Evolutionary conservation across 106 monocot species (phyloP), one percentile per base, ranked within the genome.

Genomic region (Dendrobium huoshanense): DNA sequence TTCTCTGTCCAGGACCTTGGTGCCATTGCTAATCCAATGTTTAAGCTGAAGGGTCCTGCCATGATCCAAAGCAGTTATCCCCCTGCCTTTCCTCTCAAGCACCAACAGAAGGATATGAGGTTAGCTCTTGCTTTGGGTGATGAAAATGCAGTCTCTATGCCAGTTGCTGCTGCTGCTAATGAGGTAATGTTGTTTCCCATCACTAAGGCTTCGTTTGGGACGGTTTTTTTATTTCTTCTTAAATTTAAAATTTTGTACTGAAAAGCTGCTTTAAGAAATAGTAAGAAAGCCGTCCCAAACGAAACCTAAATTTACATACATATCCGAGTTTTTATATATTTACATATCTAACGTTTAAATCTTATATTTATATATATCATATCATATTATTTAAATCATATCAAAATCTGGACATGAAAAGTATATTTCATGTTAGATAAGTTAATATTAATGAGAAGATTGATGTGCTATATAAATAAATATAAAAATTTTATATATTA

Each of bases 21-120:
- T 56, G 95, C 84, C 49, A 89, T 95, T 76, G 87, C 95, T 41
- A 99, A 99, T 80, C 98, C 95, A 44, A 91, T 99, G 99, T 99
- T 99, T 76, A 91, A 80, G 64, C 25, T 91, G 72, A 99, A 99
- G 89, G 99, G 99, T 19, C 93, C 95, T 45, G 64, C 87, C 20
- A 99, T 99, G 99, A 86, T 91, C 22, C 73, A 93, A 61, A 73
- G 84, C 81, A 95, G 55, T 55, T 93, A 99, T 43, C 83, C 89
- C 2, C 89, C 93, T 45, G 95, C 93, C 73, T 99, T 99, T 77
- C 98, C 99, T 72, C 86, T 99, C 24, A 93, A 99, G 83, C 99
- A 99, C 82, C 99, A 99, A 78, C 95, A 99, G 83, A 99, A 99
- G 85, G 99, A 99, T 78, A 95, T 99, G 93, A 87, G 99, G 72